phyloP scores from a whole-genome alignment of 192 early-diverging fungal genomes.

The Irineochytrium annulatum region DNA sequence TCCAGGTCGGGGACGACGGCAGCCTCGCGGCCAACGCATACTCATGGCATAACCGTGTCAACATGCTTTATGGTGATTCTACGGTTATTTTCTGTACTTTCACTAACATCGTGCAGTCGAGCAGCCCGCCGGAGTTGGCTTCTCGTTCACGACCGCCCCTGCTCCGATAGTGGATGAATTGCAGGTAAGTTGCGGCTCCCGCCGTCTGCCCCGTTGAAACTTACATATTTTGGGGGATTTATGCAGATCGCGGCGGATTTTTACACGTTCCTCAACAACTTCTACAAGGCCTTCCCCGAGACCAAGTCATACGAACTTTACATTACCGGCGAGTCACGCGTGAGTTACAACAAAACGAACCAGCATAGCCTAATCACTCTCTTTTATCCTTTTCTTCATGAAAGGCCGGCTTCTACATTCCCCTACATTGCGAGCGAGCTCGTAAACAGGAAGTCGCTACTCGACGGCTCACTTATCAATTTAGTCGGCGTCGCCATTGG shows the following conservation, averaged over 20 bases:
- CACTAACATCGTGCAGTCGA: too few species aligned
- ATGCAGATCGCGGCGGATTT: conserved; percentile 22
- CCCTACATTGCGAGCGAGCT: conserved; percentile 6
- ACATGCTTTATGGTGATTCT: conserved; percentile 48
- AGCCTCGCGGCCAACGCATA: conserved; percentile 42
- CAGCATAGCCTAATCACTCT: too few species aligned
- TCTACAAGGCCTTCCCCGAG: conserved; percentile 34
- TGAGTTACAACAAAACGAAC: too few species aligned
- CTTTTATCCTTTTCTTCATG: too few species aligned
- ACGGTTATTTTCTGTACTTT: too few species aligned
- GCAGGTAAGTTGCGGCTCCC: conserved; percentile 2
- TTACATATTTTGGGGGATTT: neutral
- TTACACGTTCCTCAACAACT: conserved; percentile 28
- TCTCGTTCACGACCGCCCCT: conserved; percentile 2
- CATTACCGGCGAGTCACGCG: conserved; percentile 39
- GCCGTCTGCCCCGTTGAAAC: neutral
- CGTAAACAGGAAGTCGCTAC: too few species aligned
- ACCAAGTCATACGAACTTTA: conserved; percentile 27
- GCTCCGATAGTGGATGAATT: neutral
- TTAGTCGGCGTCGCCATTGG: conserved; percentile 25
- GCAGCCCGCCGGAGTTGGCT: conserved; percentile 32
- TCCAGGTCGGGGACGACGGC: conserved; percentile 46
- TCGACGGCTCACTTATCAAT: too few species aligned
- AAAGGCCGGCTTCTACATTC: too few species aligned
- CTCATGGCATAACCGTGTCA: conserved; percentile 64